Base-by-base conservation (phyloP, 2,329 filamentous ascomycete genomes). In the Claviceps sp. region DNA sequence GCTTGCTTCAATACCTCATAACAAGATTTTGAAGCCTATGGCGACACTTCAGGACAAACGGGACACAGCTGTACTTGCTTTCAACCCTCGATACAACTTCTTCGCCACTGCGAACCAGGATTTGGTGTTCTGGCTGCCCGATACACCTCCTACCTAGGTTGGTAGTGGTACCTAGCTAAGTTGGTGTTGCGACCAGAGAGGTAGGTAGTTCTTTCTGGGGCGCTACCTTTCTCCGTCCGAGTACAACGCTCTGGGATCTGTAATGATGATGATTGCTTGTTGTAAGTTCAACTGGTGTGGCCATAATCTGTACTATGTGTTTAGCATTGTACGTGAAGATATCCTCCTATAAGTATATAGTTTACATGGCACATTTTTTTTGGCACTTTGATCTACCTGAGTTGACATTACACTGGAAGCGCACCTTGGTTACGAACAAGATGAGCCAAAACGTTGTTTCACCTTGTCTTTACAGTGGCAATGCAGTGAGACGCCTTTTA, bases 51-150 rank as follows among this genome's bases (percentile, higher is more conserved):
- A 84, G 42, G 82, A 84, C 58, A 79, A 77, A 70, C 81, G 74
- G 64, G 82, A 80, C 68, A 81, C 81, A 4, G 85, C 85, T 1
- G 77, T 95, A 13, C 75, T 95, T 43, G 87, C 86, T 22, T 93
- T 89, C 65, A 97, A 96, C 64, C 93, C 90, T 26, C 78, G 90
- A 48, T 93, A 85, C 67, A 96, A 97, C 67, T 83, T 96, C 72
- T 78, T 97, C 58, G 90, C 89, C 8, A 93, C 85, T 45, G 93
- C 89, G 3, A 90, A 97, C 60, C 85, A 85, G 62, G 89, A 96
- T 51, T 72, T 89, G 54, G 69, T 87, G 20, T 87, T 90, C 60
- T 90, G 86, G 85, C 67, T 87, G 38, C 86, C 86, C 1, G 85
- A 89, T 63, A 34, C 9, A 34, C 78, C 81, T 44, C 73, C 78